phyloP scores from a whole-genome alignment of 352 stramenopile genomes.

The Globisporangium canariense region DNA sequence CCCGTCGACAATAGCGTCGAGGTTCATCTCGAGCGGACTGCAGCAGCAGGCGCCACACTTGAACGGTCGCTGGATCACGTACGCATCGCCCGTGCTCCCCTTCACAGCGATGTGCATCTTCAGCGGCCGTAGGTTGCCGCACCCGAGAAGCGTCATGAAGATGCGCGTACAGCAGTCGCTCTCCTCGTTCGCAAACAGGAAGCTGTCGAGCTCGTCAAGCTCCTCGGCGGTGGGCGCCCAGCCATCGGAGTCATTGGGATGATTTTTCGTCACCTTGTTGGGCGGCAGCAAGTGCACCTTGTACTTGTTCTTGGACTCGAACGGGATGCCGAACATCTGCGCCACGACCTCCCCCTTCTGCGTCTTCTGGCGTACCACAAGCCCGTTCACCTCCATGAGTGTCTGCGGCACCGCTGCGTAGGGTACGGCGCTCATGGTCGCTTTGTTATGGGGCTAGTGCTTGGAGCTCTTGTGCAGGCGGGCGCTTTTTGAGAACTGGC shows the following conservation, averaged over 20 bases:
- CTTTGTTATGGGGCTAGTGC: too few relatives aligned
- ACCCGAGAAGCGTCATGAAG: conserved; percentile 35
- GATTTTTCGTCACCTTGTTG: conserved; percentile 52
- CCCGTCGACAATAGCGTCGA: conserved; percentile 24
- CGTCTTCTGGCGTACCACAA: conserved; percentile 54
- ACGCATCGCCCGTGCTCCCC: conserved; percentile 41
- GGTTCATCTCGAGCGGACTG: conserved; percentile 42
- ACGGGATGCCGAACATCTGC: conserved; percentile 49
- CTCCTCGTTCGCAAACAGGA: conserved; percentile 45
- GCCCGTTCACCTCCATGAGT: conserved; percentile 30
- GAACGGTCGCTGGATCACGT: conserved; percentile 41
- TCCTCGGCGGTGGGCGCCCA: conserved; percentile 44
- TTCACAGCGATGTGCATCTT: conserved; percentile 42
- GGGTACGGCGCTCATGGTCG: conserved; percentile 6
- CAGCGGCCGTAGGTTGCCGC: conserved; percentile 35
- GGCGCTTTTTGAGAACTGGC: too few relatives aligned
- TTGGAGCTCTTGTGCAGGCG: too few relatives aligned
- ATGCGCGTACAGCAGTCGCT: conserved; percentile 32
- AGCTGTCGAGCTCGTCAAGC: conserved; percentile 43
- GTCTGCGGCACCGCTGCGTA: conserved; percentile 28
- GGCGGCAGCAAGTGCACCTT: conserved; percentile 35
- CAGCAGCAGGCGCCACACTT: conserved; percentile 32
- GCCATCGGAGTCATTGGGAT: conserved; percentile 35
- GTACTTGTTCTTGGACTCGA: conserved; percentile 65
- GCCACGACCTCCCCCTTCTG: conserved; percentile 44